Percentiles rank a stretch among this genome's conserved stretches.
Conservation (phyloP, 2,329 filamentous ascomycete genomes). For the Ophiostoma sp. region DNA sequence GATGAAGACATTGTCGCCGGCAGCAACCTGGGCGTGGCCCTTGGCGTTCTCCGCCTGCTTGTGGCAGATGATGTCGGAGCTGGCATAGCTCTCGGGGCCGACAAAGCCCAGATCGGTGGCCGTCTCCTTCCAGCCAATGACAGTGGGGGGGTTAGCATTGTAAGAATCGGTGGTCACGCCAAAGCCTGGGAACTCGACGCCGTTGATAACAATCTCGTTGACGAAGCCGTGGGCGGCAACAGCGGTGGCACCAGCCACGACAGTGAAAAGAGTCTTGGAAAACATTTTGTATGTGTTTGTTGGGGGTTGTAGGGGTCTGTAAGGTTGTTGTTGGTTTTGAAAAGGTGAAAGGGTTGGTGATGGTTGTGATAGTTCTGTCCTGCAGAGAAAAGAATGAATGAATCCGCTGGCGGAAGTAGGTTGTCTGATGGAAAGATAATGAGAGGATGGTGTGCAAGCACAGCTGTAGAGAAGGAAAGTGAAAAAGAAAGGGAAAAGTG, state of each 20-base stretch:
- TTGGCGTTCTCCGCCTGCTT: slow-evolving; percentile 30
- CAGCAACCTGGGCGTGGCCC: slow-evolving; percentile 30
- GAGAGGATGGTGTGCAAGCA: slow-evolving; percentile 13
- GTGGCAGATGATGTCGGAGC: slow-evolving; percentile 32
- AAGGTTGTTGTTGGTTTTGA: not conserved
- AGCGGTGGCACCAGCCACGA: slow-evolving; percentile 4
- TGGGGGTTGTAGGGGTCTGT: not conserved
- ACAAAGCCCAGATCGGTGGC: slow-evolving; percentile 32
- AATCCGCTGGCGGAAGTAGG: slow-evolving; percentile 11
- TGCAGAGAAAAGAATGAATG: slow-evolving; percentile 14
- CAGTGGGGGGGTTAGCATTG: slow-evolving; percentile 27
- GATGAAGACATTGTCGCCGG: slow-evolving; percentile 30
- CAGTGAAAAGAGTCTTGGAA: slow-evolving; percentile 14
- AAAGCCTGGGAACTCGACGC: slow-evolving; percentile 5
- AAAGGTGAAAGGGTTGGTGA: not conserved
- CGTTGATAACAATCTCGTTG: slow-evolving; percentile 14
- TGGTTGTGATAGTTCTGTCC: slow-evolving; percentile 6
- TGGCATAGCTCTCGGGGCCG: slow-evolving; percentile 27
- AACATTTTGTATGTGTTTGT: not conserved
- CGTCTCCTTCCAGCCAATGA: slow-evolving; percentile 31
- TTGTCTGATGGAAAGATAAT: slow-evolving; percentile 5
- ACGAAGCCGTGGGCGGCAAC: slow-evolving; percentile 15
- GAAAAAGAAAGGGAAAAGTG: not conserved
- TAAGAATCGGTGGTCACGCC: slow-evolving; percentile 20
- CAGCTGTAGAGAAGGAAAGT: not conserved